Evolutionary conservation across 2,329 filamentous ascomycete species (phyloP), one percentile per base, ranked within the genome.

Genomic region (Fusarium pseudograminearum): DNA sequence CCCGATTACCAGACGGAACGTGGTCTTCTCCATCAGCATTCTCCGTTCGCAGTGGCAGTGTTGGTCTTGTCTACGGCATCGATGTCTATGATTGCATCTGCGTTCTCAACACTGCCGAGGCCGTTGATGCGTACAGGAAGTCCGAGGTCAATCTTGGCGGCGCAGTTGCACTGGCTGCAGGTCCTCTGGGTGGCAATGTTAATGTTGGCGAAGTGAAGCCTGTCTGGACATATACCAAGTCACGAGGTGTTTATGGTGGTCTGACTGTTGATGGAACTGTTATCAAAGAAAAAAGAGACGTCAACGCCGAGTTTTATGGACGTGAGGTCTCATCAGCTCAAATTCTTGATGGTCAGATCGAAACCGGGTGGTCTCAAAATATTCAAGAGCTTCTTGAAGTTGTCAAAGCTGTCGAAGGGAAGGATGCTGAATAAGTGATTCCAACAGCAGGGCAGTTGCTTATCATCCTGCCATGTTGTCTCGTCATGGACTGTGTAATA

Each of bases 161-260:
- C 4, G 61, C 61, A 0, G 38, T 64, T 0, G 61, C 59, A 1
- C 51, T 64, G 16, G 61, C 44, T n/a, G 61, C 61, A 5, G 61
- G 61, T 1, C 61, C 61, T 0, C 6, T 64, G 1, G 59, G 61
- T 1, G 59, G 50, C 7, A 64, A 57, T 2, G 51, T 50, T 0
- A 64, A 64, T 5, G 6, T 64, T 3, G 44, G 59, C 2, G 61
- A 64, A 0, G 51, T 64, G 0, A 64, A 64, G 6, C 61, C 61
- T 31, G 59, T 64, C 1, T 64, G 61, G 61, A 64, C 59, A 3
- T 64, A 64, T 5, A 64, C 59, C 0, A 64, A 57, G 3, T 64
- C 61, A 0, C 44, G 44, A 1, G 61, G 61, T 12, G 9, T 64
- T 1, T 64, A 64, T 28, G 61, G 61, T 6, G 61, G 61, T 1